Conservation (phyloP, 805 yeast genomes). For the Schizosaccharomyces lindneri region DNA sequence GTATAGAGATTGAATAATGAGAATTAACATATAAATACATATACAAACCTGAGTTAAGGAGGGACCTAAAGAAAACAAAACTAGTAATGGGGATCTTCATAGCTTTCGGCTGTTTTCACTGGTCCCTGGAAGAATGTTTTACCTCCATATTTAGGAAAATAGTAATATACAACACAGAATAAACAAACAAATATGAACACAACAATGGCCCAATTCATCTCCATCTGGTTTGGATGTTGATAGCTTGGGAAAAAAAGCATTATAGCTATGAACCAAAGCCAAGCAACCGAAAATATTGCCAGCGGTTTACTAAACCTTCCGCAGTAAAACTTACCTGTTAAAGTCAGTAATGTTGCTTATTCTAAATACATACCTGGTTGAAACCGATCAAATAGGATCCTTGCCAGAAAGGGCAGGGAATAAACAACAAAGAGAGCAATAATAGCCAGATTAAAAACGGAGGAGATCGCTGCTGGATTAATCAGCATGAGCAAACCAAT, state of each 20-base stretch:
- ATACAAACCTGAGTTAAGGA: too few species aligned
- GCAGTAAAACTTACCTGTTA: not conserved
- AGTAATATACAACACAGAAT: not conserved
- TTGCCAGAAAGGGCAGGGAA: not conserved
- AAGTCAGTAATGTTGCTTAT: not conserved
- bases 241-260: constrained; percentile 1
- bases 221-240: not conserved
- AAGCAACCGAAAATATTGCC: constrained; percentile 5
- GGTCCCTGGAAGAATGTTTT: constrained; percentile 1
- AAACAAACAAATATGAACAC: not conserved
- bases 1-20: too few species aligned
- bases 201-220: constrained; percentile 1
- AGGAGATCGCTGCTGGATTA: not conserved
- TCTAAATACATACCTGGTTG: not conserved
- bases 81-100: not conserved
- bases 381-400: not conserved
- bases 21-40: too few species aligned
- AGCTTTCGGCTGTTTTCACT: not conserved
- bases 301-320: not conserved
- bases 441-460: not conserved
- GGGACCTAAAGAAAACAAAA: too few species aligned
- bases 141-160: constrained; percentile 1
- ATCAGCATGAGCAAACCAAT: not conserved
- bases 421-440: not conserved
- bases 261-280: not conserved